Evolutionary conservation across 2,329 filamentous ascomycete genomes (phyloP).

Genomic region (Claviceps monticola): DNA sequence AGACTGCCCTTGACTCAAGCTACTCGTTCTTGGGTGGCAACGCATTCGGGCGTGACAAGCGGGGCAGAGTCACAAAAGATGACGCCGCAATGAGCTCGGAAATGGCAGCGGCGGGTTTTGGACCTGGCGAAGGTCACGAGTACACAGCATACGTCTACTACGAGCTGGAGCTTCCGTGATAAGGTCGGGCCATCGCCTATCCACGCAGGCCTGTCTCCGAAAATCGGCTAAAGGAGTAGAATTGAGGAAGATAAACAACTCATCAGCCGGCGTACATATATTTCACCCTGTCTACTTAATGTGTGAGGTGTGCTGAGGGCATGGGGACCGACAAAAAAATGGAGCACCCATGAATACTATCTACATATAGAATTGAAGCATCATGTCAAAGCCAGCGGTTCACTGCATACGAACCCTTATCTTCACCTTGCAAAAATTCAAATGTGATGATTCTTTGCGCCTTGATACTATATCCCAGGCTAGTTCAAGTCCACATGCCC

Average conservation of each 20-base stretch:
- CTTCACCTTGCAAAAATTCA: neutral
- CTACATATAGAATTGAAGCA: neutral
- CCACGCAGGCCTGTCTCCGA: too few relatives aligned
- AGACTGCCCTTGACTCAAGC: conserved; percentile 62
- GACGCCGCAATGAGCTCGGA: conserved; percentile 68
- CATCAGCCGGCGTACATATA: too few relatives aligned
- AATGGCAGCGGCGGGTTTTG: conserved; percentile 62
- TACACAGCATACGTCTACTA: conserved; percentile 98
- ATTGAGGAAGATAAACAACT: too few relatives aligned
- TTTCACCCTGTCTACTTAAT: conserved; percentile 2
- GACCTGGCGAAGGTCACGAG: conserved; percentile 58
- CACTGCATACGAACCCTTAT: too few relatives aligned
- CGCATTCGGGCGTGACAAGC: conserved; percentile 86
- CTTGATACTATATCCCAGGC: neutral
- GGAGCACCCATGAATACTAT: neutral
- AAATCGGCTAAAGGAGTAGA: too few relatives aligned
- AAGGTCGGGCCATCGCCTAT: neutral
- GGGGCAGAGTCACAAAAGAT: conserved; percentile 81
- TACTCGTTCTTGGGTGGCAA: conserved; percentile 93
- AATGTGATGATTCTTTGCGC: neutral
- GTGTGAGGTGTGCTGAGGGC: conserved; percentile 3
- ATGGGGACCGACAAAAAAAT: neutral
- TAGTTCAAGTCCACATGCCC: conserved; percentile 28
- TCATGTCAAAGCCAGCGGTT: too few relatives aligned
- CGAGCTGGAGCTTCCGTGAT: conserved; percentile 62